Evolutionary conservation across 2,329 filamentous ascomycete species (phyloP).

Genomic region (Diaporthe citrichinensis): DNA sequence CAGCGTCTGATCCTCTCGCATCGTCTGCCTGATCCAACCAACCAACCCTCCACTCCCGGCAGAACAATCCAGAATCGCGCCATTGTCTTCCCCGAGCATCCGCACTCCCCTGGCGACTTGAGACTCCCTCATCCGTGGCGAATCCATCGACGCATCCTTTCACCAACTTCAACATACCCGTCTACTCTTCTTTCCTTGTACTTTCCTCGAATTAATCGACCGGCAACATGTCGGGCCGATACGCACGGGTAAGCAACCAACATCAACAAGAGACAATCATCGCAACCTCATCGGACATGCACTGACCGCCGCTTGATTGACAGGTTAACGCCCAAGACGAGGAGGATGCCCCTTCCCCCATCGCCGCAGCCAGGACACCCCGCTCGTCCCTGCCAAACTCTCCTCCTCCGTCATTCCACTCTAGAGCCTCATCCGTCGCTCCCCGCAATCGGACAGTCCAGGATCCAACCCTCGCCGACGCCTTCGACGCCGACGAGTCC

Average conservation of each 20-base stretch:
- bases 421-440: constrained; percentile 79
- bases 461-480: constrained; percentile 88
- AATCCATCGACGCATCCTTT: background rate
- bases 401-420: constrained; percentile 89
- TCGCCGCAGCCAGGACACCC: constrained; percentile 50
- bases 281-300: background rate
- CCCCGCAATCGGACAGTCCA: constrained; percentile 58
- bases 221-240: constrained; percentile 66
- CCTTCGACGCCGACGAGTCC: constrained; percentile 88
- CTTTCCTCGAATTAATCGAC: constrained; percentile 33
- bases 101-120: background rate
- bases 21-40: constrained; percentile 26
- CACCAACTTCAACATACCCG: background rate
- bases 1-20: constrained; percentile 23
- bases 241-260: constrained; percentile 67
- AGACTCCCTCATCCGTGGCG: background rate
- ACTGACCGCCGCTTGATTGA: constrained; percentile 31
- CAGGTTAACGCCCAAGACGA: constrained; percentile 73
- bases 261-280: background rate
- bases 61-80: constrained; percentile 14
- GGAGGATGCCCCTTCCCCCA: constrained; percentile 60
- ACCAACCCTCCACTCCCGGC: background rate
- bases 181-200: background rate
- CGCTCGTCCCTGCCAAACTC: constrained; percentile 65
- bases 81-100: background rate